A percentile compares a stretch with the other conserved stretches of the same genome.
Conservation (phyloP, 2,329 filamentous ascomycete genomes). For the Hortaea werneckii region DNA sequence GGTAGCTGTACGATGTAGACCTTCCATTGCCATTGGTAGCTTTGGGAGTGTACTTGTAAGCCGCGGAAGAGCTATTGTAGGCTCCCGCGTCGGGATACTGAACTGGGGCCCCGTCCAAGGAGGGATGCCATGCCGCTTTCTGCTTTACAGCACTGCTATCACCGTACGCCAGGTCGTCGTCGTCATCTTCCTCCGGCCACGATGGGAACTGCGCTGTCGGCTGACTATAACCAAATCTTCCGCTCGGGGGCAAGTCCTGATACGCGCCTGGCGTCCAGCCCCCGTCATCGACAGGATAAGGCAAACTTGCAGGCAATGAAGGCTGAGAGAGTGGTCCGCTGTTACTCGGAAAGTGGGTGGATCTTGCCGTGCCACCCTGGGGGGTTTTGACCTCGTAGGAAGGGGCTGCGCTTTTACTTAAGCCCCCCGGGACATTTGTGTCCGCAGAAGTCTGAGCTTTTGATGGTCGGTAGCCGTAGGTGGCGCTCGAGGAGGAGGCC, state of each 20-base stretch:
- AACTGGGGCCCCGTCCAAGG: slow-evolving; percentile 7
- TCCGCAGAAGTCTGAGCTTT: slow-evolving; percentile 1
- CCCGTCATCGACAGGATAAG: slow-evolving; percentile 18
- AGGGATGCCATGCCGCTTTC: slow-evolving; percentile 5
- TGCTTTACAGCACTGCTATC: slow-evolving; percentile 1
- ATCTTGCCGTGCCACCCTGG: slow-evolving; percentile 4
- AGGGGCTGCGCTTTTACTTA: slow-evolving; percentile 16
- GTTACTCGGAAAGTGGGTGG: slow-evolving; percentile 9
- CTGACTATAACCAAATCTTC: slow-evolving; percentile 21
- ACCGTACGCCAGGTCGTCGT: slow-evolving; percentile 23
- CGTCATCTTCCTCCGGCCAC: slow-evolving; percentile 5
- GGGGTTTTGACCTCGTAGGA: slow-evolving; percentile 34
- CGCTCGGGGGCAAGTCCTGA: slow-evolving; percentile 20
- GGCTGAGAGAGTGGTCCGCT: slow-evolving; percentile 7
- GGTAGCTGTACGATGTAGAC: slow-evolving; percentile 11
- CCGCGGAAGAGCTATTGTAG: slow-evolving; percentile 6
- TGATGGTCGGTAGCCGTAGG: slow-evolving; percentile 9
- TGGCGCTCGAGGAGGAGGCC: slow-evolving; percentile 12
- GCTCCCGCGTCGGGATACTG: slow-evolving; percentile 7
- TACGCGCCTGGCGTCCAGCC: slow-evolving; percentile 36
- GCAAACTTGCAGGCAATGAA: slow-evolving; percentile 9
- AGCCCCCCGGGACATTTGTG: slow-evolving; percentile 11
- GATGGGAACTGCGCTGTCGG: slow-evolving; percentile 9
- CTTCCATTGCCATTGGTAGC: slow-evolving; percentile 14
- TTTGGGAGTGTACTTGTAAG: slow-evolving; percentile 13